Evolutionary conservation across 257 asterid species (phyloP).

Genomic region (Plantago major): DNA sequence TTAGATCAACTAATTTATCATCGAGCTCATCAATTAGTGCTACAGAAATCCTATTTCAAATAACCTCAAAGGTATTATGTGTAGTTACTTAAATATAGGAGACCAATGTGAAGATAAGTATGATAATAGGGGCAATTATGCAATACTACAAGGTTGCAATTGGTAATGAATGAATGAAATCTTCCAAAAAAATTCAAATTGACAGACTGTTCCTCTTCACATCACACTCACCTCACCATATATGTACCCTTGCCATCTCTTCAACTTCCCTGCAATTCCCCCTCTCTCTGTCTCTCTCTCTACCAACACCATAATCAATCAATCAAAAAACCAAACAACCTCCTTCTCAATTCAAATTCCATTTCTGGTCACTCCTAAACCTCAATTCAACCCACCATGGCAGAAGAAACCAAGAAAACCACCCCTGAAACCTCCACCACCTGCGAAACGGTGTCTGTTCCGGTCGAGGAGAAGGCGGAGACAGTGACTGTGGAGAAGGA

Average conservation of each 20-base stretch:
- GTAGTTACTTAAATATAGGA: too few species aligned
- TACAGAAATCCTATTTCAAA: too few species aligned
- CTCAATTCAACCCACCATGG: slow-evolving; percentile 25
- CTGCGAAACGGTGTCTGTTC: slow-evolving; percentile 27
- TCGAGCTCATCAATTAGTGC: too few species aligned
- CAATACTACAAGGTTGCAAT: not conserved
- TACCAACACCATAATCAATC: too few species aligned
- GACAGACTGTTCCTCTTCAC: slow-evolving; percentile 43
- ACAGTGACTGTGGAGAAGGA: slow-evolving; percentile 24
- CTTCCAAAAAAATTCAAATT: slow-evolving; percentile 38
- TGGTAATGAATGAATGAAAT: slow-evolving; percentile 22
- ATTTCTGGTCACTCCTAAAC: not conserved
- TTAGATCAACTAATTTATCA: too few species aligned
- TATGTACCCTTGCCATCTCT: slow-evolving; percentile 9
- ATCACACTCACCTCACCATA: not conserved
- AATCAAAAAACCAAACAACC: too few species aligned
- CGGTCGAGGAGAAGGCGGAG: slow-evolving; percentile 34
- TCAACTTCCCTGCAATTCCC: slow-evolving; percentile 11
- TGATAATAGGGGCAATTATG: too few species aligned
- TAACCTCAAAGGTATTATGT: too few species aligned
- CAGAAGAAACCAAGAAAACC: slow-evolving; percentile 42
- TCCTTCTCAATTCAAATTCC: not conserved
- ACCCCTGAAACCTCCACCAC: slow-evolving; percentile 23
- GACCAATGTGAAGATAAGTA: too few species aligned
- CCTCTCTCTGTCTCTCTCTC: slow-evolving; percentile 13